Base-by-base conservation (phyloP, 208 protist species). In the Crithidia fasciculata region DNA sequence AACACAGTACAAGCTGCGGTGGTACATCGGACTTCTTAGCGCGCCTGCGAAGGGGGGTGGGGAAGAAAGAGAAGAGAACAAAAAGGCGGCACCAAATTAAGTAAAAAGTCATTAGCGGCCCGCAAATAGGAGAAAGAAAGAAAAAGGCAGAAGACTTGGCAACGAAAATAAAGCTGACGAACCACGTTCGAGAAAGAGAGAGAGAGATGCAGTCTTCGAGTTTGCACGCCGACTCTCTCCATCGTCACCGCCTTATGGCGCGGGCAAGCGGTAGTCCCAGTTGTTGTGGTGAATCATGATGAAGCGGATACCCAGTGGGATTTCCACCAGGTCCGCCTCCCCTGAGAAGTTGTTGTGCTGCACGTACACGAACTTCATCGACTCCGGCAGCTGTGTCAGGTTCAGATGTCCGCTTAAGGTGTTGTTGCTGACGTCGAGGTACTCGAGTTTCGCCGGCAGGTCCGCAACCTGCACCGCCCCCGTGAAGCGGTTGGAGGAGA, bases 261-360 rank as follows among this genome's bases (percentile, higher is more conserved):
- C 72, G 19, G 84, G 84, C 47, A 85, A 15, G 19, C 65, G 59
- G n/a, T 63, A 85, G 28, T 84, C 80, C 84, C 84, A 88, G 64
- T 85, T 81, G 71, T 88, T 88, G 55, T 85, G 62, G 64, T 88
- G 69, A 12, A 88, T 74, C 54, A 84, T 74, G 43, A 88, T 81
- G 58, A 63, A 68, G 9, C 84, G 76, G 28, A 88, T 47, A 9
- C 54, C 69, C 3, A 85, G 61, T 8, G 84, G 80, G 10, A 88
- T 69, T 19, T 88, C 73, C 2, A 80, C 72, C 43, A 88, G 55
- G 40, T 88, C 52, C 8, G 74, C 71, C 40, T 61, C 72, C 2
- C 84, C 84, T 44, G 71, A 64, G 74, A 88, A 88, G 43, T 70
- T 52, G 59, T 88, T 88, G 63, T 77, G 15, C 64, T 88, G 73